Percentiles rank a stretch among this genome's conserved stretches.
Evolutionary conservation across 2,329 filamentous ascomycete genomes (phyloP).

Genomic region (Ophiostoma angusticollis): DNA sequence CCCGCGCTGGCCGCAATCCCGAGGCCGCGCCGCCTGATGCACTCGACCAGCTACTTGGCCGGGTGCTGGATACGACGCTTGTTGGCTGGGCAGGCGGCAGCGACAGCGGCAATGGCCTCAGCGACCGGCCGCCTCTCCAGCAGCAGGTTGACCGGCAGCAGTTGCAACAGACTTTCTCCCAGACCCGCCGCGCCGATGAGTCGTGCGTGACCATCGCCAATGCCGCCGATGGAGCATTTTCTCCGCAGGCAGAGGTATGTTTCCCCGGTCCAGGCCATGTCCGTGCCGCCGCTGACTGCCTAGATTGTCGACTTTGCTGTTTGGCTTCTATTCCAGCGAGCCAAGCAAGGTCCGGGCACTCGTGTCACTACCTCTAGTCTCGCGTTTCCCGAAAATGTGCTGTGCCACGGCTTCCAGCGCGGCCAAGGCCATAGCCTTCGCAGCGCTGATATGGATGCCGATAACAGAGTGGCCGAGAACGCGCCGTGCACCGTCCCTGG

Average conservation of each 20-base stretch:
- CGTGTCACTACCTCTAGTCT: too few species aligned
- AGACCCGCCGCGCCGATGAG: conserved; percentile 39
- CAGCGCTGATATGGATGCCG: not conserved
- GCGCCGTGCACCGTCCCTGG: conserved; percentile 44
- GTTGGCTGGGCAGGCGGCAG: conserved; percentile 39
- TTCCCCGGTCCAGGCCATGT: conserved; percentile 8
- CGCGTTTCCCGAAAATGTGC: conserved; percentile 26
- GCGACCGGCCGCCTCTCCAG: too few species aligned
- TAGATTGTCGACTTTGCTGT: conserved; percentile 68
- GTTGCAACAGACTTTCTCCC: conserved; percentile 49
- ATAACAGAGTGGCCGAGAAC: too few species aligned
- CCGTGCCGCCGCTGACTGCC: not conserved
- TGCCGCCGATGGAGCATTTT: conserved; percentile 29
- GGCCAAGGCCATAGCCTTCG: conserved; percentile 15
- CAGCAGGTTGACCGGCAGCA: conserved; percentile 31
- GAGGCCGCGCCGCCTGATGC: conserved; percentile 12
- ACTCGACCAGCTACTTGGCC: conserved; percentile 32
- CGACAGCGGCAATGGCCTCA: not conserved
- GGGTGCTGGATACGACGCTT: conserved; percentile 56
- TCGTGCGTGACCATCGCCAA: conserved; percentile 41
- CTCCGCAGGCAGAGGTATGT: conserved; percentile 52
- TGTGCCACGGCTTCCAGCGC: conserved; percentile 72
- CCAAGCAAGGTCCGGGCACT: conserved; percentile 25
- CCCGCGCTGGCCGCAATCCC: conserved; percentile 9
- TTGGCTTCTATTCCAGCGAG: conserved; percentile 59